Evolutionary conservation across 345 rosid genomes (phyloP).

Genomic region (Turritis glabra): DNA sequence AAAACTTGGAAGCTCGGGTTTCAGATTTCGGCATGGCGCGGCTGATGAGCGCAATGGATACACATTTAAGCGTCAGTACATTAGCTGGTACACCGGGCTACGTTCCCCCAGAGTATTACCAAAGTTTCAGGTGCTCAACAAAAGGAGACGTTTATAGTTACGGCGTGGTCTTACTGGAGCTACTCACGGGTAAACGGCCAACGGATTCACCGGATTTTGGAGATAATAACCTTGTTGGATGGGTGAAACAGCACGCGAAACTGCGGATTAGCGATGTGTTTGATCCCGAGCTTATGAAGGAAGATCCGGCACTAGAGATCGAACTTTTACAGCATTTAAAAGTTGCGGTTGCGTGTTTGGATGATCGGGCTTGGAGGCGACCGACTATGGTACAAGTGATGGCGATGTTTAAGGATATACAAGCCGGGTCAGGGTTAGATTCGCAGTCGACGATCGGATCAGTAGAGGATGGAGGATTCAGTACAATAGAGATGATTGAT

Average conservation of each 20-base stretch:
- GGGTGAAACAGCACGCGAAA: constrained; percentile 95
- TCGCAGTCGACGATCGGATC: constrained; percentile 67
- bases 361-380: constrained; percentile 66
- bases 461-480: constrained; percentile 67
- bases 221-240: constrained; percentile 95
- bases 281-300: constrained; percentile 72
- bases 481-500: constrained; percentile 61
- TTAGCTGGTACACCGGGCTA: constrained; percentile 97
- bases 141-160: constrained; percentile 95
- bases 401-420: constrained; percentile 77
- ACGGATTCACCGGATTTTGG: constrained; percentile 96
- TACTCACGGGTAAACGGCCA: constrained; percentile 85
- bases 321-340: constrained; percentile 76
- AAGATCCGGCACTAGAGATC: constrained; percentile 66
- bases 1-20: constrained; percentile 85
- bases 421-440: constrained; percentile 73
- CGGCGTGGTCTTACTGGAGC: constrained; percentile 89
- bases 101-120: constrained; percentile 97
- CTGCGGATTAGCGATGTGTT: constrained; percentile 70
- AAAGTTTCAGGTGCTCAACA: constrained; percentile 85
- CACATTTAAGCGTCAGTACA: constrained; percentile 97
- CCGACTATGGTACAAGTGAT: constrained; percentile 87
- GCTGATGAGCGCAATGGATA: constrained; percentile 84
- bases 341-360: constrained; percentile 81
- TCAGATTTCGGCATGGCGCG: constrained; percentile 99